Base-by-base conservation (phyloP, 1,139 yeast species). In the Eremothecium coryli region DNA sequence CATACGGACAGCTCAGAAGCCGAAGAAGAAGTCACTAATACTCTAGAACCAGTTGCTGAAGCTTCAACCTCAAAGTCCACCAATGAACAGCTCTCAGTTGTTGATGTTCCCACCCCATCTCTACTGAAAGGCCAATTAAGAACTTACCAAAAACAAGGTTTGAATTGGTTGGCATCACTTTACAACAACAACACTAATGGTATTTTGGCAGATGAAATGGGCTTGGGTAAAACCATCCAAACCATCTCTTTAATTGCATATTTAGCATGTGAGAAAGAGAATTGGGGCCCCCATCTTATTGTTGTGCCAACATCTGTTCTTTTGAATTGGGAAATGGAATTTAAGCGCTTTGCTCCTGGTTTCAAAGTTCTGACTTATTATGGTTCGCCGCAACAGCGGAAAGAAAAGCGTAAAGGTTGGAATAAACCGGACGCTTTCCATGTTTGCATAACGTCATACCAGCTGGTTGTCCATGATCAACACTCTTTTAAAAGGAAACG, bases 291-390 rank as follows among this genome's bases (percentile, higher is more conserved):
- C 0, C 99, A 93, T 64, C 65, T 93, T 37, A 88, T 93, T 59
- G 76, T 93, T 41, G 99, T 93, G 3, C 99, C 99, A 2, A 93
- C 99, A 0, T 85, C 96, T 13, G 99, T 93, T n/a, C 78, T 93
- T 79, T 73, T 93, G 38, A 93, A 93, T 56, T 93, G 99, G 99
- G 99, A 93, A 57, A 88, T 90, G 96, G 99, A 93, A 56, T 88
- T 93, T 62, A 93, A 90, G 54, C 76, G 95, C 48, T 93, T 93
- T 66, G 97, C 97, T 1, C 99, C 99, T 0, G 99, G 98, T 0
- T 82, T 93, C 58, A 90, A 93, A 56, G 93, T 93, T 2, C 58
- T 93, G 56, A 90, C 98, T 0, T 93, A 93, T 56, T 93, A 90
- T 53, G 99, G 99, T 0, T 79, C 93, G n/a, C 98, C 97, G 0